Evolutionary conservation across 2,329 filamentous ascomycete species (phyloP), one percentile per base, ranked within the genome.

Genomic region (Neocatenulostroma microsporum): DNA sequence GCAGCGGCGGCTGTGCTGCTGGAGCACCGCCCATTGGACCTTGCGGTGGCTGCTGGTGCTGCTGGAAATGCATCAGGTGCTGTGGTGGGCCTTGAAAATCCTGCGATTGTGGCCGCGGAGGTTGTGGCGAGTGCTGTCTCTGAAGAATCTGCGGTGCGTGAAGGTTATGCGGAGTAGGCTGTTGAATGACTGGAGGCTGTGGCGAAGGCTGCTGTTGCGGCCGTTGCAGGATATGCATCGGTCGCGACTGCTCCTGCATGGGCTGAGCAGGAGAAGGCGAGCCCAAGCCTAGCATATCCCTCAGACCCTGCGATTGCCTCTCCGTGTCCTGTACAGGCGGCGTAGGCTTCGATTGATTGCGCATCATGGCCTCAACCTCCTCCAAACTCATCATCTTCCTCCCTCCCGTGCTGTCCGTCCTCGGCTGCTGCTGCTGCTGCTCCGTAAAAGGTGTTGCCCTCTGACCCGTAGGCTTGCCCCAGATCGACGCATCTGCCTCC

Each of bases 301-400:
- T 48, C 46, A 57, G 40, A n/a, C 55, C 55, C 33, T 53, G 49
- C 19, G 53, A 55, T 39, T 58, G 55, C 41, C 34, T 36, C 9
- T 50, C 47, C 23, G 31, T 39, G 7, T 50, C 48, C 13, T 50
- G 45, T 13, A 45, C 44, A 18, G 39, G 40, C 20, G 51, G 48
- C 10, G 48, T 41, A 7, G 54, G 47, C 18, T 75, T 73, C 21
- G 76, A 65, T 49, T 88, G 81, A 21, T 75, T 72, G 42, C 84
- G 78, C 81, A 98, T 88, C 46, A 86, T 80, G 36, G 89, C 89
- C 65, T 98, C 91, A 14, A 98, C 88, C 66, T 98, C 91, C 59
- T 96, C 91, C 54, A 98, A 62, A 53, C 86, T 96, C 82, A 98
- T 80, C 65, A 95, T 81, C 67, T 88, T 95, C 54, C 79, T 78